A percentile compares a stretch with the other conserved stretches of the same genome.
Conservation (phyloP, 192 early-diverging fungal genomes). For the Funneliformis geosporum region DNA sequence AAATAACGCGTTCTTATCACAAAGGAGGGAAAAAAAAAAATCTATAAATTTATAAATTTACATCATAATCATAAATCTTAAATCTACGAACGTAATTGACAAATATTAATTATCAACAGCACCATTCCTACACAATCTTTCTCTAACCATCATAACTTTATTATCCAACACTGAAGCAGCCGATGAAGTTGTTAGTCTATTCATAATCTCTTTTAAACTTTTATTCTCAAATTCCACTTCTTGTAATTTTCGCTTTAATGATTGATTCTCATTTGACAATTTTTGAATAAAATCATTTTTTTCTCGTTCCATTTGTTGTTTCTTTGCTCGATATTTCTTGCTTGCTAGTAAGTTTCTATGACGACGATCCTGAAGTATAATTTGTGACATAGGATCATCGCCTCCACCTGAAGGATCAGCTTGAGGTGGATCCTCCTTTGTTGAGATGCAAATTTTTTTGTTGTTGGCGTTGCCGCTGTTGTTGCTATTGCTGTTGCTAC, state of each 20-base stretch:
- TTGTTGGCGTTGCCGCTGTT: too few species aligned
- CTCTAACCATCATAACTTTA: neutral
- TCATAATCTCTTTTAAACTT: neutral
- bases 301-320: neutral
- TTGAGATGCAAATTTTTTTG: neutral
- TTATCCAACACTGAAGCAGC: neutral
- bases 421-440: neutral
- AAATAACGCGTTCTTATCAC: too few species aligned
- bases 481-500: too few species aligned
- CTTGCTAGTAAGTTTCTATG: constrained; percentile 7
- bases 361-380: constrained; percentile 21
- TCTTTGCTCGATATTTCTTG: constrained; percentile 21
- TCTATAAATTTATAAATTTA: neutral
- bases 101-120: neutral
- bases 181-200: neutral
- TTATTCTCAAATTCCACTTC: neutral
- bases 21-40: too few species aligned
- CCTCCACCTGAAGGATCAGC: too few species aligned
- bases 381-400: constrained; percentile 11
- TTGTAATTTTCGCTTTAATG: neutral
- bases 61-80: neutral
- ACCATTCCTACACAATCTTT: neutral
- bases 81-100: neutral
- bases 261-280: neutral
- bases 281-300: neutral